Evolutionary conservation across 257 asterid genomes (phyloP).

Genomic region (Jacaranda copaia): DNA sequence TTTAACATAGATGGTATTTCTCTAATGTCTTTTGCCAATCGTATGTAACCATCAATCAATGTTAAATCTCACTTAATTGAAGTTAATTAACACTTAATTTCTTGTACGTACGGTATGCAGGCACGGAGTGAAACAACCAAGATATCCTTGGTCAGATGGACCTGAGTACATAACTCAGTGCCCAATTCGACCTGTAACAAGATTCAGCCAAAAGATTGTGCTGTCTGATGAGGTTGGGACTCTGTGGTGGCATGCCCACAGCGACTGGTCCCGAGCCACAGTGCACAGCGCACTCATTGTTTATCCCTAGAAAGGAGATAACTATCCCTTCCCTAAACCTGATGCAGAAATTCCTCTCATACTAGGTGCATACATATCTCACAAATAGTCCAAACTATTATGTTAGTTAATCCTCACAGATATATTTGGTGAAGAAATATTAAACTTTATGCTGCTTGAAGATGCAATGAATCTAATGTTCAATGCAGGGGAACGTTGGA

Average conservation of each 20-base stretch:
- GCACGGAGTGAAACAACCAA: slow-evolving; percentile 70
- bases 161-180: slow-evolving; percentile 63
- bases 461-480: not conserved
- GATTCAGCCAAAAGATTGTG: slow-evolving; percentile 48
- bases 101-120: slow-evolving; percentile 22
- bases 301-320: slow-evolving; percentile 38
- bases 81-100: too few species aligned
- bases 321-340: slow-evolving; percentile 54
- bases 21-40: too few species aligned
- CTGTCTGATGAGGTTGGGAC: slow-evolving; percentile 64
- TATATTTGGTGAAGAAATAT: not conserved
- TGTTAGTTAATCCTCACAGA: too few species aligned
- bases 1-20: too few species aligned
- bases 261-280: slow-evolving; percentile 60
- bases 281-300: slow-evolving; percentile 59
- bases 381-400: not conserved
- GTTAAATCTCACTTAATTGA: too few species aligned
- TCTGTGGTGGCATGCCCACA: slow-evolving; percentile 76
- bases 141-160: slow-evolving; percentile 71
- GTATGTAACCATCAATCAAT: too few species aligned
- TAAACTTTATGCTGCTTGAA: not conserved
- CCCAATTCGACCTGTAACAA: slow-evolving; percentile 55
- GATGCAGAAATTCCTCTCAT: slow-evolving; percentile 51
- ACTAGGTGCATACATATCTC: slow-evolving; percentile 38
- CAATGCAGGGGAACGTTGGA: slow-evolving; percentile 61